Conservation (phyloP, 495 filamentous ascomycete genomes). For the Achaetomiella virescens region DNA sequence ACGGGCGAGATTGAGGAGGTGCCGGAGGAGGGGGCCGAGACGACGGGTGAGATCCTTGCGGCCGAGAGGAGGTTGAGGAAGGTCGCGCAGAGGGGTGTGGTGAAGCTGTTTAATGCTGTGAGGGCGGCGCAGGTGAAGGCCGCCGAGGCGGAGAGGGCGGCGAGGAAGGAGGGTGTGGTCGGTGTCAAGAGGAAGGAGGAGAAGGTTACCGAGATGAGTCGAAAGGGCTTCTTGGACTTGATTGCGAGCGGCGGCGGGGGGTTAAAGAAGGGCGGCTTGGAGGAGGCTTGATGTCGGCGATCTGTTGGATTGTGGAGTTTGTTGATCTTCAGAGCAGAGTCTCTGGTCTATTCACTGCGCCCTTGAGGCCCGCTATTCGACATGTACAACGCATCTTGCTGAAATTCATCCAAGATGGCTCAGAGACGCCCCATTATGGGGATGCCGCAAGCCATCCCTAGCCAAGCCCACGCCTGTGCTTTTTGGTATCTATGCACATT, state of each 20-base stretch:
- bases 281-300: constrained; percentile 39
- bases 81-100: constrained; percentile 83
- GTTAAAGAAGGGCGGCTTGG: constrained; percentile 43
- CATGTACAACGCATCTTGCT: not conserved
- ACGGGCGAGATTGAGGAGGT: constrained; percentile 40
- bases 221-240: constrained; percentile 89
- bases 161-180: constrained; percentile 64
- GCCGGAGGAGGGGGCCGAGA: constrained; percentile 32
- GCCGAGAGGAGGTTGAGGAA: constrained; percentile 76
- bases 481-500: constrained; percentile 22
- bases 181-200: constrained; percentile 70
- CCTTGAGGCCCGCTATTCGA: no score
- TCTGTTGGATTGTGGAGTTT: not conserved
- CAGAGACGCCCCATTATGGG: not conserved
- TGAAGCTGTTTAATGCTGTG: constrained; percentile 94
- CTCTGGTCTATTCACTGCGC: constrained; percentile 4
- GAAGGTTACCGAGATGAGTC: constrained; percentile 87
- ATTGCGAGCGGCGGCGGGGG: constrained; percentile 61
- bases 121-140: constrained; percentile 83
- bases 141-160: constrained; percentile 62
- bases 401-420: not conserved
- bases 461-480: constrained; percentile 7
- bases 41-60: constrained; percentile 57
- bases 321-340: constrained; percentile 10
- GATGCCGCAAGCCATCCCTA: not conserved